Base-by-base conservation (phyloP, 768 basidiomycete genomes). In the Macrocybe gigantea region DNA sequence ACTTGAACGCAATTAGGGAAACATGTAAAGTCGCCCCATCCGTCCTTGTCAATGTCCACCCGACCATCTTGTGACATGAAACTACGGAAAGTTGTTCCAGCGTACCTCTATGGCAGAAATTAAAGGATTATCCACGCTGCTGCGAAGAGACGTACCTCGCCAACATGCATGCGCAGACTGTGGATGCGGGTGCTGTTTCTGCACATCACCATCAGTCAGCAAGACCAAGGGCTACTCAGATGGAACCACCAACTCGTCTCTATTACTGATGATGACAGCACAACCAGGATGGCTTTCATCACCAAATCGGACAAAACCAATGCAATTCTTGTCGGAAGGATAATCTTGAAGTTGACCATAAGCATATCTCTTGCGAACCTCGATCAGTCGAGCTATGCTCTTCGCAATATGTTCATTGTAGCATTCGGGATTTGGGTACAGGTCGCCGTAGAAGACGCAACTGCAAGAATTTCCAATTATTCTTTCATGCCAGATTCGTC, bases 371-470 rank as follows among this genome's bases (percentile, higher is more conserved):
- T 77, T 79, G 55, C 90, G 84, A 32, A 72, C 78, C 38, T 71
- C 62, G 13, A 92, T 75, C 40, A 93, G 64, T 15, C 70, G 56
- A 40, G 58, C 69, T 42, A 92, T 69, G 39, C 76, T 76, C 32
- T 58, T 60, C 7, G 83, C 73, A 6, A 74, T 71, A 11, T 61
- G 59, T 50, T 73, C 73, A 52, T 82, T 72, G 58, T 80, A 87
- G 51, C 83, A 81, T 61, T 85, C 84, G 37, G 65, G 54, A 55
- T 88, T 85, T 0, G 81, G 84, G 56, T 88, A 89, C 11, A 91
- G 57, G 61, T 92, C 89, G 5, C 88, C 89, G 52, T 90, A 91
- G 62, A 91, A 93, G n/a, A 90, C 80, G 55, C 89, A 93, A 36
- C 89, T 92, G 45, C 31, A 49, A 12, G 44, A n/a, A 22, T 22